Evolutionary conservation across 192 early-diverging fungal species (phyloP), one percentile per base, ranked within the genome.

Genomic region (Mortierella hygrophila): DNA sequence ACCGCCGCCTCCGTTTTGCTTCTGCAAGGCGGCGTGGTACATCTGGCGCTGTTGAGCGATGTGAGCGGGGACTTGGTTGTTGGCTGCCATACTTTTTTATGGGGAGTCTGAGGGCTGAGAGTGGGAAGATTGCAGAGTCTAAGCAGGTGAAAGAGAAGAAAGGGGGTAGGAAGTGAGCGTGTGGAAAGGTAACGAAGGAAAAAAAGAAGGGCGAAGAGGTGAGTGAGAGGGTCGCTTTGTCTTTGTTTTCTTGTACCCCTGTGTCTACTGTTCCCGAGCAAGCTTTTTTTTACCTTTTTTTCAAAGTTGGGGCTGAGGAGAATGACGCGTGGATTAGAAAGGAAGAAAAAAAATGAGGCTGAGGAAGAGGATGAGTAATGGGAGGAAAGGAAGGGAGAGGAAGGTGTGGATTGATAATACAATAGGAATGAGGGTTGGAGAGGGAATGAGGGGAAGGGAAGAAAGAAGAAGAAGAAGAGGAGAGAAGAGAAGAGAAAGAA

Each of bases 1-100:
- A 15, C 75, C 81, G 9, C 72, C 72, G 60, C 75, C 76, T n/a
- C 72, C 81, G 44, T 82, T 82, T 47, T 82, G 81, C 76, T 82
- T 82, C 71, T 82, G 75, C 54, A 82, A 76, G 3, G 81, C 81
- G 23, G 81, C 81, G 32, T 77, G 75, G 57, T 82, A 82, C 52
- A 74, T 57, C 71, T 73, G 70, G 32, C 81, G 81, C 75, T 82
- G 81, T 40, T 82, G 81, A 16, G 76, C 75, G 55, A 82, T 77
- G 55, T 82, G 81, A 68, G 81, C 75, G 46, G 81, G 81, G 70
- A 82, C 70, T 41, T 82, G 76, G 76, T 47, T 65, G 49, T 82
- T 82, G 52, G 57, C 69, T 65, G 81, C 75, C 81, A 82, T 82
- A 38, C 38, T 72, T 42, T 72, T 41, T 42, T 42, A 23, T 49